phyloP scores from a whole-genome alignment of 2,329 filamentous ascomycete genomes.

The Apiospora malaysiana region DNA sequence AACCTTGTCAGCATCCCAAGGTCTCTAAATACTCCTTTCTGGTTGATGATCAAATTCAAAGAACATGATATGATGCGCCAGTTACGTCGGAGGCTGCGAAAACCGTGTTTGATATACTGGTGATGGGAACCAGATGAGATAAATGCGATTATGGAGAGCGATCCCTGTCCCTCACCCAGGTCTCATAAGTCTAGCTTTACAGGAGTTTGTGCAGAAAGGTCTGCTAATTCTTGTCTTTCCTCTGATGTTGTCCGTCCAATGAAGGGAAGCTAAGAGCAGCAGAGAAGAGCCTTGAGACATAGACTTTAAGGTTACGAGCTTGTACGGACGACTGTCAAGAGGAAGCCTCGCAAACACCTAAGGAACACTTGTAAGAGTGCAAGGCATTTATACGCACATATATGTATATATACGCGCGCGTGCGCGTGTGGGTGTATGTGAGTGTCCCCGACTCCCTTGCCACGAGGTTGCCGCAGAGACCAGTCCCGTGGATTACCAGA shows the following conservation, averaged over 20 bases:
- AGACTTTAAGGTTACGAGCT: slow-evolving; percentile 4
- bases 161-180: not conserved
- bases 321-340: not conserved
- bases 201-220: not conserved
- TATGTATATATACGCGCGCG: not conserved
- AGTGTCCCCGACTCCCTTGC: not conserved
- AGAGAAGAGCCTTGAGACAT: not conserved
- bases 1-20: not conserved
- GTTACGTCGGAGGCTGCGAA: not conserved
- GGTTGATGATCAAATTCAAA: not conserved
- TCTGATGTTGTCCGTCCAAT: not conserved
- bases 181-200: too few relatives aligned
- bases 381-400: not conserved
- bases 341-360: not conserved
- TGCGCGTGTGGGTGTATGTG: too few relatives aligned
- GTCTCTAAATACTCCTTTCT: not conserved
- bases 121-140: not conserved
- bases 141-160: not conserved
- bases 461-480: not conserved
- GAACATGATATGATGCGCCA: not conserved
- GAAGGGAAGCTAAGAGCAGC: not conserved
- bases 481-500: too few relatives aligned
- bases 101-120: too few relatives aligned
- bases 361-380: too few relatives aligned
- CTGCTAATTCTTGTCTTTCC: not conserved